Evolutionary conservation across 2,329 filamentous ascomycete genomes (phyloP).

Genomic region (Xylariomycetidae sp.): DNA sequence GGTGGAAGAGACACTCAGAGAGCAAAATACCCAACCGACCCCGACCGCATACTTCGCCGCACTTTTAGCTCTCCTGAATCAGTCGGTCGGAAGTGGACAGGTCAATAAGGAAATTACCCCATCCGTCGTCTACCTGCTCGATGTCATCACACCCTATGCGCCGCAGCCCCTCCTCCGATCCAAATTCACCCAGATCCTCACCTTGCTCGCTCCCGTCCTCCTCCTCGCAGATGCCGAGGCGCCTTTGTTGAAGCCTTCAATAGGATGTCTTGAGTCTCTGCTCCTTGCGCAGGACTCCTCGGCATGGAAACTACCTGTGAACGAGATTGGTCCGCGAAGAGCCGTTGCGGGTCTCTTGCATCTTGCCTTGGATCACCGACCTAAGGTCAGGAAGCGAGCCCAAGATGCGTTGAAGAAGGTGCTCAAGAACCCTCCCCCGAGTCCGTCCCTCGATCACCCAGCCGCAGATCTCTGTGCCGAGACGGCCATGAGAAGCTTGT

Average conservation of each 20-base stretch:
- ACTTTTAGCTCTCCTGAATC: conserved; percentile 80
- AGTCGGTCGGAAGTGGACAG: conserved; percentile 64
- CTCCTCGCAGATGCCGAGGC: conserved; percentile 79
- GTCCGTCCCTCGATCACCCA: conserved; percentile 88
- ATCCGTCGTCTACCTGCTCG: conserved; percentile 91
- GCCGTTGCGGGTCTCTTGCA: conserved; percentile 83
- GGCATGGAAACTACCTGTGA: conserved; percentile 82
- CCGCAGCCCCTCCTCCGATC: conserved; percentile 83
- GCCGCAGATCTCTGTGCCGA: conserved; percentile 96
- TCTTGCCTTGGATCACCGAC: conserved; percentile 78
- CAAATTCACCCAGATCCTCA: conserved; percentile 92
- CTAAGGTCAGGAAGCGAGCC: conserved; percentile 90
- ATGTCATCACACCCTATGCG: conserved; percentile 80
- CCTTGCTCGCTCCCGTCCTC: conserved; percentile 78
- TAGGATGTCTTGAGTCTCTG: conserved; percentile 90
- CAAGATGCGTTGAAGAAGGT: conserved; percentile 84
- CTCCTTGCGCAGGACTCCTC: conserved; percentile 81
- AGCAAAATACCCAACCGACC: conserved; percentile 77
- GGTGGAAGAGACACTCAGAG: conserved; percentile 86
- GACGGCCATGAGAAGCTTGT: conserved; percentile 75
- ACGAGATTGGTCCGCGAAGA: conserved; percentile 78
- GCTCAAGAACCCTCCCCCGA: conserved; percentile 80
- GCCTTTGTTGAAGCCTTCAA: conserved; percentile 77
- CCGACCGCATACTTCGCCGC: conserved; percentile 94
- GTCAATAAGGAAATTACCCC: conserved; percentile 78